phyloP scores from a whole-genome alignment of 306 rosid species.

The Casuarina equisetifolia region DNA sequence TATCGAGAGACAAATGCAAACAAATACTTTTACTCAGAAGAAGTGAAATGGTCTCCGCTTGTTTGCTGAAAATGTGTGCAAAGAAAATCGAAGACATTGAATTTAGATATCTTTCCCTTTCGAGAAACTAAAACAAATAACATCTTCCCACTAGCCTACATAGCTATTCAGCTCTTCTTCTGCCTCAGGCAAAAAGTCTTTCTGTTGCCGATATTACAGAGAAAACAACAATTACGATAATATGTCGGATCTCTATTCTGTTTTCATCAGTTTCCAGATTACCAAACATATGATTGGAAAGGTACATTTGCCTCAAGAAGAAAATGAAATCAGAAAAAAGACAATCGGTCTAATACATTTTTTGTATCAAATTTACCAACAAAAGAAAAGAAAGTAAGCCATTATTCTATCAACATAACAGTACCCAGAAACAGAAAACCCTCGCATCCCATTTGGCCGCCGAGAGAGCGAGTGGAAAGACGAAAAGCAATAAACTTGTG shows the following conservation, averaged over 20 bases:
- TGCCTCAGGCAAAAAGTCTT: not conserved
- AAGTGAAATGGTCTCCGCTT: not conserved
- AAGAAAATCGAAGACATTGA: not conserved
- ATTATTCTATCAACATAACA: not conserved
- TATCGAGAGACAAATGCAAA: not conserved
- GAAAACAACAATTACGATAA: not conserved
- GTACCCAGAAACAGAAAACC: constrained; percentile 1
- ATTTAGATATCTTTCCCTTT: not conserved
- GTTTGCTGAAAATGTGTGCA: not conserved
- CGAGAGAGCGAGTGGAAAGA: not conserved
- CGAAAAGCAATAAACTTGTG: not conserved
- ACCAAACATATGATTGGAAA: not conserved
- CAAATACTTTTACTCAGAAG: not conserved
- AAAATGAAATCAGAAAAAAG: not conserved
- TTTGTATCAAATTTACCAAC: not conserved
- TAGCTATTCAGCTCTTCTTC: not conserved
- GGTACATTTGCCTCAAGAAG: not conserved
- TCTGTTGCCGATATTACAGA: not conserved
- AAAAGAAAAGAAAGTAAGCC: not conserved
- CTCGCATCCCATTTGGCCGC: not conserved
- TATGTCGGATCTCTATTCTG: not conserved
- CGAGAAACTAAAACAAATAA: not conserved
- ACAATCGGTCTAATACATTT: not conserved
- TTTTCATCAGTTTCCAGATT: not conserved
- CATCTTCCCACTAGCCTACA: not conserved